Conservation (phyloP, 305 asterid genomes). For the Fraxinus xanthoxyloides region DNA sequence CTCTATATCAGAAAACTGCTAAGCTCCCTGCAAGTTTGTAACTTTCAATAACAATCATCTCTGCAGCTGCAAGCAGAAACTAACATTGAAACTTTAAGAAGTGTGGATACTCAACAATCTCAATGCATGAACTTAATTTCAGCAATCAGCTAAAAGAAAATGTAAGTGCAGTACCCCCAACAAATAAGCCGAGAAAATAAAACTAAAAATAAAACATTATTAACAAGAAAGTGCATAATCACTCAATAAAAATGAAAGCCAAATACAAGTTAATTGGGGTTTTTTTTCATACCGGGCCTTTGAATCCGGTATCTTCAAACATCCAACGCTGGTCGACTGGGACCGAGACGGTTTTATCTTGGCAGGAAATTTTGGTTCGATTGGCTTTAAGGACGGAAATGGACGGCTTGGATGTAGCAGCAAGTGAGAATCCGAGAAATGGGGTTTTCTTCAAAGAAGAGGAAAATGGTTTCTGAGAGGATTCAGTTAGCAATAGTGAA, state of each 20-base stretch:
- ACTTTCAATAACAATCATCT: not conserved
- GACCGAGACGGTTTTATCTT: conserved; percentile 46
- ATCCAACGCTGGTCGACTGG: conserved; percentile 83
- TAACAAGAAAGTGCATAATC: not conserved
- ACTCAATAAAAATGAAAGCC: not conserved
- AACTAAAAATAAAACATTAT: not conserved
- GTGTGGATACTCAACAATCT: not conserved
- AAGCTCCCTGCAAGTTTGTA: not conserved
- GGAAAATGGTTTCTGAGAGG: conserved; percentile 39
- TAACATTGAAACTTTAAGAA: not conserved
- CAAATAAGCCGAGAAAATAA: not conserved
- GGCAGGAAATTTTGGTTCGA: conserved; percentile 50
- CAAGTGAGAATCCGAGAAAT: conserved; percentile 56
- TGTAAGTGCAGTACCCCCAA: not conserved
- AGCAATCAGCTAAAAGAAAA: not conserved
- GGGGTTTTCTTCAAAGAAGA: conserved; percentile 44
- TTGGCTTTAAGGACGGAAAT: conserved; percentile 17
- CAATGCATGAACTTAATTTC: not conserved
- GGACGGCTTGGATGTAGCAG: conserved; percentile 39
- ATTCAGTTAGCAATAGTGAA: conserved; percentile 35
- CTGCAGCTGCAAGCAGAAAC: not conserved
- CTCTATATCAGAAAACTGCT: not conserved
- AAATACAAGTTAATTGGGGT: not conserved
- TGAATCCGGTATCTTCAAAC: conserved; percentile 64
- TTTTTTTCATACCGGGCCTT: conserved; percentile 57